Conservation (phyloP, 345 rosid species). For the Murraya koenigii region DNA sequence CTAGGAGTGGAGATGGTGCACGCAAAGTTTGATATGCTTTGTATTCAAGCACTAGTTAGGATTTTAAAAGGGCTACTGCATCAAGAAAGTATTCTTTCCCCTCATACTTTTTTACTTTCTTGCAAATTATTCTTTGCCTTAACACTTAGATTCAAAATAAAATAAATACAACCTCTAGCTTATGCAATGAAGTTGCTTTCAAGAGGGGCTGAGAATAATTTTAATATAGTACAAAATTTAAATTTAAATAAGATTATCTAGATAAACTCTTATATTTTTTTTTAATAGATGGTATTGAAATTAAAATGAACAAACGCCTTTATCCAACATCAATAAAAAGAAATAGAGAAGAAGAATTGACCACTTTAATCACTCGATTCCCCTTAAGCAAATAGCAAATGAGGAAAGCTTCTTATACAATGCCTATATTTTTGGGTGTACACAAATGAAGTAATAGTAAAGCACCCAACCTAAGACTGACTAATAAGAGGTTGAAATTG, state of each 20-base stretch:
- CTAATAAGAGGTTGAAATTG: background rate
- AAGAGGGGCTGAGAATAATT: constrained; percentile 11
- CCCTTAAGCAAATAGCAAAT: no score
- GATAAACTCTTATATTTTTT: background rate
- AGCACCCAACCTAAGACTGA: background rate
- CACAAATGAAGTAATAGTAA: no score
- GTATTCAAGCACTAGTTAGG: constrained; percentile 32
- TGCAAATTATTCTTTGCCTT: background rate
- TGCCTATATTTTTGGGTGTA: no score
- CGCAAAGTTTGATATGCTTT: constrained; percentile 41
- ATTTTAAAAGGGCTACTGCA: background rate
- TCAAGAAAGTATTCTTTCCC: constrained; percentile 37
- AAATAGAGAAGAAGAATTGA: no score
- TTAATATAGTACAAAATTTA: background rate
- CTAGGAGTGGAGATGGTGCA: constrained; percentile 9
- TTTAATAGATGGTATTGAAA: background rate
- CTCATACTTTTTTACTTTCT: background rate
- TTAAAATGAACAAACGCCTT: background rate
- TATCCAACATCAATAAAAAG: no score
- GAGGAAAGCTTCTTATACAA: no score
- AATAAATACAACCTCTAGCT: background rate
- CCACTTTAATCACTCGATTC: no score
- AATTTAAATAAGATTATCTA: background rate
- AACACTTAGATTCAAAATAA: background rate
- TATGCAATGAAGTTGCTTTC: background rate